Evolutionary conservation across 163 green algal species (phyloP).

Genomic region (Chlamydomonas reinhardtii): DNA sequence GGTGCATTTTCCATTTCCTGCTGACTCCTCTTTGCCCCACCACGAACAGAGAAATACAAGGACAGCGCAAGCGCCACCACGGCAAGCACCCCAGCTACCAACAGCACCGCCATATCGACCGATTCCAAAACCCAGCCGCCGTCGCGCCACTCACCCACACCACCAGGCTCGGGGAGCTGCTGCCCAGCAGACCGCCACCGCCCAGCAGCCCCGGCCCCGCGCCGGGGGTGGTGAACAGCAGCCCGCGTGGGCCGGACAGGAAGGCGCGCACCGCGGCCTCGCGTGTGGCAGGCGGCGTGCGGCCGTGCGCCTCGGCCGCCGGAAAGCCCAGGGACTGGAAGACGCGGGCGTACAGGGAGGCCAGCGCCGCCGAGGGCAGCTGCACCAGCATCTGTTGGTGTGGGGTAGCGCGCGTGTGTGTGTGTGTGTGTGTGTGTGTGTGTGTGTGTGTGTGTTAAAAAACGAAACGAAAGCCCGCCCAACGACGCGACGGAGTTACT

Average conservation of each 20-base stretch:
- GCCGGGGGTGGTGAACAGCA: constrained; percentile 14
- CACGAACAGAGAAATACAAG: no score
- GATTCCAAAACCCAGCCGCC: no score
- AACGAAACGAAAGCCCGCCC: no score
- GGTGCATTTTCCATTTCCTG: no score
- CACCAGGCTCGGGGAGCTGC: background rate
- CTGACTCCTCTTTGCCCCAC: background rate
- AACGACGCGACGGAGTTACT: no score
- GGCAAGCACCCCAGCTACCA: background rate
- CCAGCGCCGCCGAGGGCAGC: constrained; percentile 15
- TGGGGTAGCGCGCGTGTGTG: no score
- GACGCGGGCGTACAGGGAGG: constrained; percentile 1
- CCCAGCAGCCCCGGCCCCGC: background rate
- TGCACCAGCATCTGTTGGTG: constrained; percentile 13
- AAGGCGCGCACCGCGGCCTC: constrained; percentile 22
- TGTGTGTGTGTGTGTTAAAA: no score
- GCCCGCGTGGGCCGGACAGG: background rate
- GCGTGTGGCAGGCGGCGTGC: background rate
- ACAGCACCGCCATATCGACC: no score
- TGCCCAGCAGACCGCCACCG: background rate
- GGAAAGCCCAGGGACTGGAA: constrained; percentile 41
- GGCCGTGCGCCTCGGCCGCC: constrained; percentile 6
- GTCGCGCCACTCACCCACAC: constrained; percentile 42
- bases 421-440: no score
- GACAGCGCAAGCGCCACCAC: background rate